Evolutionary conservation across 371 early-diverging fungal species (phyloP).

Genomic region (Batrachochytrium dendrobatidis): DNA sequence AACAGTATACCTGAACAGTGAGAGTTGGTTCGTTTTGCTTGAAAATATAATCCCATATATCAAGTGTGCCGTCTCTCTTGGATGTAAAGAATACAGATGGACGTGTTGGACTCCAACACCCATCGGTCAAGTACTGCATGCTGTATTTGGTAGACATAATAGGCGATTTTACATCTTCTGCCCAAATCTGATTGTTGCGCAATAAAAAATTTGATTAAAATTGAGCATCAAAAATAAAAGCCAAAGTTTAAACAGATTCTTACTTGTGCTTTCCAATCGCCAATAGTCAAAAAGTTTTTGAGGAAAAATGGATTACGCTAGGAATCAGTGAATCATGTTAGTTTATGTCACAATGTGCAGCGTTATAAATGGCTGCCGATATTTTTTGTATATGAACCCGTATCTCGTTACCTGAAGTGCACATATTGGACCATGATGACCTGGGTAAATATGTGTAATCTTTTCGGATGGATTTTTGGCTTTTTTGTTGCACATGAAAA

Average conservation of each 20-base stretch:
- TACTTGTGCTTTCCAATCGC: slow-evolving; percentile 51
- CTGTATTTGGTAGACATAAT: slow-evolving; percentile 44
- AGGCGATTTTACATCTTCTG: slow-evolving; percentile 45
- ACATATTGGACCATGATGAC: slow-evolving; percentile 46
- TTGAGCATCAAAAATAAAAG: background rate
- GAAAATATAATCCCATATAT: slow-evolving; percentile 50
- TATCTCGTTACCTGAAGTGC: slow-evolving; percentile 34
- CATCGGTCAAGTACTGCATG: slow-evolving; percentile 44
- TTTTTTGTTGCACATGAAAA: slow-evolving; percentile 53
- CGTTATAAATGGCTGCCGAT: background rate
- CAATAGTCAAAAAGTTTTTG: slow-evolving; percentile 50
- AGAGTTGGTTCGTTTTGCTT: slow-evolving; percentile 49
- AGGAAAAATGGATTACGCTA: slow-evolving; percentile 52
- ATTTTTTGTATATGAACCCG: no score
- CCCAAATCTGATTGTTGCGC: slow-evolving; percentile 37
- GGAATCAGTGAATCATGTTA: background rate
- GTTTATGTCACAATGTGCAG: slow-evolving; percentile 5
- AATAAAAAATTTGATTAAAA: no score
- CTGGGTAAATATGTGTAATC: slow-evolving; percentile 48
- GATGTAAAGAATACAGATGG: slow-evolving; percentile 50
- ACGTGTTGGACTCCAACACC: slow-evolving; percentile 47
- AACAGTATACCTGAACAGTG: slow-evolving; percentile 46
- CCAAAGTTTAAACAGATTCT: no score
- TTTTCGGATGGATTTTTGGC: slow-evolving; percentile 48
- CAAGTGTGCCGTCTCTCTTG: slow-evolving; percentile 45